Conservation (phyloP, 306 rosid genomes). For the Coriaria nepalensis region DNA sequence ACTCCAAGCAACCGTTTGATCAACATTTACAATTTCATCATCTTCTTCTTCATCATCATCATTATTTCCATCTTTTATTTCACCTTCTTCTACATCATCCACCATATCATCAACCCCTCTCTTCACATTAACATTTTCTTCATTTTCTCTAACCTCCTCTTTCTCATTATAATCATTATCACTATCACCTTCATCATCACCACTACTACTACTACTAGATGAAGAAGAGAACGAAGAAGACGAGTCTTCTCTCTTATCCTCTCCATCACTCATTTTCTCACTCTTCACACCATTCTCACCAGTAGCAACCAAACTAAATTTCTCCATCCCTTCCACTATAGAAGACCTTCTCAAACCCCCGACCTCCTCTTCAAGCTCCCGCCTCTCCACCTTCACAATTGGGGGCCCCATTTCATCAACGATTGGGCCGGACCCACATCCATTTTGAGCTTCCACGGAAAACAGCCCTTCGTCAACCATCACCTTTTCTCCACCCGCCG, state of each 20-base stretch:
- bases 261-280: slow-evolving; percentile 3
- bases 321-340: slow-evolving; percentile 35
- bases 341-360: slow-evolving; percentile 11
- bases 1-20: slow-evolving; percentile 15
- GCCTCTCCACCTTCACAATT: slow-evolving; percentile 10
- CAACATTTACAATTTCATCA: slow-evolving; percentile 3
- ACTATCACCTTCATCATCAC: slow-evolving; percentile 9
- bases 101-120: neutral
- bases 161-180: slow-evolving; percentile 10
- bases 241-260: slow-evolving; percentile 22
- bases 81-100: slow-evolving; percentile 63
- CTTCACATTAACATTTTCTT: slow-evolving; percentile 6
- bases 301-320: slow-evolving; percentile 30
- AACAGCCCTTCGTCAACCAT: neutral
- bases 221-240: slow-evolving; percentile 23
- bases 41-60: slow-evolving; percentile 1
- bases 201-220: slow-evolving; percentile 16
- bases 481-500: slow-evolving; percentile 16
- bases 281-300: slow-evolving; percentile 12
- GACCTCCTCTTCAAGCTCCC: slow-evolving; percentile 12
- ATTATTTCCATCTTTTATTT: slow-evolving; percentile 30
- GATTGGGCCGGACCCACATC: neutral
- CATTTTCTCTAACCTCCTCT: slow-evolving; percentile 1
- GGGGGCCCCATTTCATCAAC: slow-evolving; percentile 8
- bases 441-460: neutral